phyloP scores from a whole-genome alignment of 805 yeast genomes.

The Ogataea degrootiae region DNA sequence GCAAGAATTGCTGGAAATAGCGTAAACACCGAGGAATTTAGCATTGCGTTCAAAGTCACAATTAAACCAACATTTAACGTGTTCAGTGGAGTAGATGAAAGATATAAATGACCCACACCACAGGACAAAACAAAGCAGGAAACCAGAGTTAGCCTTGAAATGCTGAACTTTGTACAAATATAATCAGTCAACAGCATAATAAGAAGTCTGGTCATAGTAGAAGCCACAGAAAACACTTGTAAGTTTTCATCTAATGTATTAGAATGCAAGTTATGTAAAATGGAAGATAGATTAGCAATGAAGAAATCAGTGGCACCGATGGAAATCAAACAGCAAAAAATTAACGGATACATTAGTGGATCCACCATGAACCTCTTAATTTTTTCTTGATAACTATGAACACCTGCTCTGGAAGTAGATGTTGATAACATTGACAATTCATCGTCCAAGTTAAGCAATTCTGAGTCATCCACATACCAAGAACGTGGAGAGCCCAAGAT shows the following conservation, averaged over 20 bases:
- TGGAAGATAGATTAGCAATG: slow-evolving; percentile 69
- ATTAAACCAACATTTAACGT: slow-evolving; percentile 19
- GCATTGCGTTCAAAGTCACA: slow-evolving; percentile 24
- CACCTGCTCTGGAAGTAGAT: slow-evolving; percentile 5
- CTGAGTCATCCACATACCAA: slow-evolving; percentile 24
- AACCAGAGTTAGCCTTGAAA: slow-evolving; percentile 28
- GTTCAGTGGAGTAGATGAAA: slow-evolving; percentile 23
- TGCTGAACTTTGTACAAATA: slow-evolving; percentile 28
- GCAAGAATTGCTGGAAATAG: slow-evolving; percentile 81
- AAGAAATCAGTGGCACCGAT: slow-evolving; percentile 87
- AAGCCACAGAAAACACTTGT: slow-evolving; percentile 44
- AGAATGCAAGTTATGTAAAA: slow-evolving; percentile 20
- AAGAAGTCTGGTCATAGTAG: slow-evolving; percentile 64
- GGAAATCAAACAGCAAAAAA: slow-evolving; percentile 58
- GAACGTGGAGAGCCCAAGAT: slow-evolving; percentile 27
- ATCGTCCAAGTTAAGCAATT: slow-evolving; percentile 22
- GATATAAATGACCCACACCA: slow-evolving; percentile 26
- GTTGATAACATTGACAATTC: slow-evolving; percentile 24
- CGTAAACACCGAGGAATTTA: slow-evolving; percentile 79
- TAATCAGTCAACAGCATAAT: slow-evolving; percentile 70
- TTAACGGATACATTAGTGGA: slow-evolving; percentile 59
- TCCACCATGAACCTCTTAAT: slow-evolving; percentile 30
- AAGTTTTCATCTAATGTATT: slow-evolving; percentile 18
- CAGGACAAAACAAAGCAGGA: slow-evolving; percentile 22
- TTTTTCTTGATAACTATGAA: slow-evolving; percentile 8